Evolutionary conservation across 257 asterid species (phyloP).

Genomic region (Solanum pimpinellifolium): DNA sequence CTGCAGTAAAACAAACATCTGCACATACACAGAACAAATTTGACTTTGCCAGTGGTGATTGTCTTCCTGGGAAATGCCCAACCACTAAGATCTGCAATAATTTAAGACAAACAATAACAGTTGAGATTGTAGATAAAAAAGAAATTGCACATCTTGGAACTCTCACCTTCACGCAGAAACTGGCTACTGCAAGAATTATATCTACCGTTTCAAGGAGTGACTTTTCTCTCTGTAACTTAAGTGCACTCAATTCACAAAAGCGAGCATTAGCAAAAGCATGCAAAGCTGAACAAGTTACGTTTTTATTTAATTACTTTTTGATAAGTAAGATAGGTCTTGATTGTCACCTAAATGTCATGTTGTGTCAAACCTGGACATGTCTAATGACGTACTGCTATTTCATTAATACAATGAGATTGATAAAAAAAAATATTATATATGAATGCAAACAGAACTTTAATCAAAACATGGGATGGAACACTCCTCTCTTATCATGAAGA

Average conservation of each 20-base stretch:
- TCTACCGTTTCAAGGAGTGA: not conserved
- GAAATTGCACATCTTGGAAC: not conserved
- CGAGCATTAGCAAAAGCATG: not conserved
- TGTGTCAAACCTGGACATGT: not conserved
- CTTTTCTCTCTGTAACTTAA: not conserved
- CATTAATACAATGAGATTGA: not conserved
- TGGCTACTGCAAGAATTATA: not conserved
- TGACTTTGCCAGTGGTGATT: constrained; percentile 24
- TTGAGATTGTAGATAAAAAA: not conserved
- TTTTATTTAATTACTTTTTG: not conserved
- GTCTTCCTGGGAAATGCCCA: constrained; percentile 51
- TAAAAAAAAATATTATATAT: not conserved
- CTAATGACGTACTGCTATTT: not conserved
- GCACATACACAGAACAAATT: constrained; percentile 60
- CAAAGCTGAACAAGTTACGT: not conserved
- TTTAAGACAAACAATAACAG: not conserved
- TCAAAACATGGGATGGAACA: not conserved
- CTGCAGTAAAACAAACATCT: constrained; percentile 42
- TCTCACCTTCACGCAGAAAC: not conserved
- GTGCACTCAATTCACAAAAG: not conserved
- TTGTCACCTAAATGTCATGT: not conserved
- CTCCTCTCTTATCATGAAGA: not conserved
- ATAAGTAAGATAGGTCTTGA: not conserved
- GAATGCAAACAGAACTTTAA: not conserved
- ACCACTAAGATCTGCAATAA: constrained; percentile 70